Percentiles rank a stretch among this genome's conserved stretches.
phyloP scores from a whole-genome alignment of 2,329 filamentous ascomycete species.

The Sarocladium strictum region DNA sequence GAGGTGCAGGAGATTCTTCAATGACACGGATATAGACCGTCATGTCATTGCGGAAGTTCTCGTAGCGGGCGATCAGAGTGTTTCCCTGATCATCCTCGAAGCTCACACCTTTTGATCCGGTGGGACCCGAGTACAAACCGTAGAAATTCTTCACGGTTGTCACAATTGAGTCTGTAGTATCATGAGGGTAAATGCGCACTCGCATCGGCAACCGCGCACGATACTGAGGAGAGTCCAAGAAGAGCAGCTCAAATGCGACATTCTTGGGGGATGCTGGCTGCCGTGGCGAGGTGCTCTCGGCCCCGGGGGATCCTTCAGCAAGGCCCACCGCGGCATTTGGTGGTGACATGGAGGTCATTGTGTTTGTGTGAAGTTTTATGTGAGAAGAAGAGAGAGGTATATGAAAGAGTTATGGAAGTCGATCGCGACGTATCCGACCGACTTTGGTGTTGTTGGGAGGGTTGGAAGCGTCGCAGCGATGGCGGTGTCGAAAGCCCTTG shows the following conservation, averaged over 20 bases:
- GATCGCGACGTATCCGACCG: slow-evolving; percentile 11
- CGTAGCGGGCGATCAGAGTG: slow-evolving; percentile 89
- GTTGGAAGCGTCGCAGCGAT: slow-evolving; percentile 14
- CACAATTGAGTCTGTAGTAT: slow-evolving; percentile 95
- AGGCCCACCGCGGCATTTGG: slow-evolving; percentile 27
- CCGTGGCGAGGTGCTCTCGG: slow-evolving; percentile 40
- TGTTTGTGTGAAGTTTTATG: slow-evolving; percentile 13
- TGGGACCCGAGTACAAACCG: slow-evolving; percentile 75
- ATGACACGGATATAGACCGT: slow-evolving; percentile 87
- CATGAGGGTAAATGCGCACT: slow-evolving; percentile 89
- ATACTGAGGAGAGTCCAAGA: slow-evolving; percentile 60
- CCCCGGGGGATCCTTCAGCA: slow-evolving; percentile 31
- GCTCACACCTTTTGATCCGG: slow-evolving; percentile 73
- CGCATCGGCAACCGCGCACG: slow-evolving; percentile 76
- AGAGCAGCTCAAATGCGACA: slow-evolving; percentile 72
- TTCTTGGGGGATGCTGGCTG: slow-evolving; percentile 56
- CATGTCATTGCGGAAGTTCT: slow-evolving; percentile 92
- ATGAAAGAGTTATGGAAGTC: not conserved
- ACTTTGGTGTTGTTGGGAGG: slow-evolving; percentile 6
- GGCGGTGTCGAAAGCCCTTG: slow-evolving; percentile 7
- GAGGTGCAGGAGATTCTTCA: slow-evolving; percentile 44
- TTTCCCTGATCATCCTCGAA: slow-evolving; percentile 89
- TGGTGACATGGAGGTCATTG: slow-evolving; percentile 44
- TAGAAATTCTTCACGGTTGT: slow-evolving; percentile 99
- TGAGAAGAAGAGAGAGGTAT: not conserved